A percentile compares a stretch with the other conserved stretches of the same genome.
Evolutionary conservation across 139 green algal genomes (phyloP).

Genomic region (Zygnema circumcarinatum): DNA sequence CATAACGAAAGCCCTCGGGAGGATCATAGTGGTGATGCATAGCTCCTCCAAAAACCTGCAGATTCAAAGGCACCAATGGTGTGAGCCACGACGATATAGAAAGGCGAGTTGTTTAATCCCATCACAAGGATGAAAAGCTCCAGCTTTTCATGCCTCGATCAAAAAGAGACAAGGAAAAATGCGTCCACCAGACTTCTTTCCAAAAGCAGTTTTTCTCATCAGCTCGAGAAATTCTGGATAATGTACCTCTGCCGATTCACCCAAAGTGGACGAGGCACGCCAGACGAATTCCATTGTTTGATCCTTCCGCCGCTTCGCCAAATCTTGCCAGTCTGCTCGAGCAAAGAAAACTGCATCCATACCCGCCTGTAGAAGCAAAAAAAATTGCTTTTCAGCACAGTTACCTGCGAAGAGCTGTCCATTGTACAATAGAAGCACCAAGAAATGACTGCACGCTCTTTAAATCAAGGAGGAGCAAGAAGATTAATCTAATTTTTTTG

Average conservation of each 20-base stretch:
- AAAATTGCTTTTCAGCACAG: too few relatives aligned
- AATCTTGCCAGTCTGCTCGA: constrained; percentile 81
- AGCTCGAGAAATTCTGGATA: too few relatives aligned
- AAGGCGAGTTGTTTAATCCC: too few relatives aligned
- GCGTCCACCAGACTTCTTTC: too few relatives aligned
- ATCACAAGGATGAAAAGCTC: too few relatives aligned
- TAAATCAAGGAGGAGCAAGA: neutral
- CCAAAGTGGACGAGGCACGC: constrained; percentile 69
- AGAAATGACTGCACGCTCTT: neutral
- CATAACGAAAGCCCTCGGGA: constrained; percentile 79
- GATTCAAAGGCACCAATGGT: neutral
- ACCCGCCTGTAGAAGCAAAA: constrained; percentile 59
- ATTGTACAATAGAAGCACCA: neutral
- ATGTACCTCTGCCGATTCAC: constrained; percentile 65
- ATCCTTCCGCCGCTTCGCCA: constrained; percentile 38
- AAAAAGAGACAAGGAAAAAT: too few relatives aligned
- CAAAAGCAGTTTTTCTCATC: too few relatives aligned
- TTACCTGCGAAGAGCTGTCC: too few relatives aligned
- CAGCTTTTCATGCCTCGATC: too few relatives aligned
- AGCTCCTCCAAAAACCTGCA: constrained; percentile 55
- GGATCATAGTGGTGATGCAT: constrained; percentile 76
- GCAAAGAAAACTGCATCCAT: constrained; percentile 88
- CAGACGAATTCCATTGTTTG: constrained; percentile 79
- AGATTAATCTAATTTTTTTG: neutral
- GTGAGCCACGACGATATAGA: too few relatives aligned